These are phyloP conservation scores for Exophiala sp. DNA, from an alignment of 2,329 filamentous ascomycete species.

Conservation along the genomic window DNA sequence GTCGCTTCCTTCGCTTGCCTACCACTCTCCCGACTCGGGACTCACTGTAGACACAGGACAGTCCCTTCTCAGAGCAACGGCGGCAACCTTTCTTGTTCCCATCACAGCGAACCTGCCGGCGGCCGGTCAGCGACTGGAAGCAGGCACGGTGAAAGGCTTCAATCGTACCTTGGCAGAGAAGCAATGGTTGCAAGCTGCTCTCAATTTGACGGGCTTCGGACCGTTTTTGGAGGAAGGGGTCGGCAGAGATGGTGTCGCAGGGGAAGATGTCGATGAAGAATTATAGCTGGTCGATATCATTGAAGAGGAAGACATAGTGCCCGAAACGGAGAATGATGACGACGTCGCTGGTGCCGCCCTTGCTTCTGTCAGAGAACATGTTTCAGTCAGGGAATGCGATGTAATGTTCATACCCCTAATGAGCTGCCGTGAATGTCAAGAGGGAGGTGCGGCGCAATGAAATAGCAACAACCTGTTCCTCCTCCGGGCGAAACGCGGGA, in stretches of 20 bases:
- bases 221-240: conserved; percentile 13
- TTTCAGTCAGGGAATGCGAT: conserved; percentile 18
- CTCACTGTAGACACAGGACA: conserved; percentile 28
- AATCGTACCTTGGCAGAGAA: conserved; percentile 27
- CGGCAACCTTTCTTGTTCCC: conserved; percentile 28
- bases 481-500: background rate
- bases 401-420: conserved; percentile 16
- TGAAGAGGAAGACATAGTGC: conserved; percentile 1
- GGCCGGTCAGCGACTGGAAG: conserved; percentile 2
- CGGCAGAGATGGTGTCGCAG: conserved; percentile 9
- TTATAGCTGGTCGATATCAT: background rate
- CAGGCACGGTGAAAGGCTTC: background rate
- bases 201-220: conserved; percentile 26
- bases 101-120: conserved; percentile 27
- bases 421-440: conserved; percentile 5
- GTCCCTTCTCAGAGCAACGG: conserved; percentile 27
- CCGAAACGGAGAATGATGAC: conserved; percentile 1
- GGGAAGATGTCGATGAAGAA: conserved; percentile 1
- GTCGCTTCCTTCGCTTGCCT: conserved; percentile 29
- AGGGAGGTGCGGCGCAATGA: background rate
- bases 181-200: conserved; percentile 28
- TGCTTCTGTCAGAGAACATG: conserved; percentile 19
- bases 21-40: conserved; percentile 29
- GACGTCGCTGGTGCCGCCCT: conserved; percentile 14
- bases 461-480: background rate